Evolutionary conservation across 2,329 filamentous ascomycete species (phyloP), one percentile per base, ranked within the genome.

Genomic region (Stemphylium vesicarium): DNA sequence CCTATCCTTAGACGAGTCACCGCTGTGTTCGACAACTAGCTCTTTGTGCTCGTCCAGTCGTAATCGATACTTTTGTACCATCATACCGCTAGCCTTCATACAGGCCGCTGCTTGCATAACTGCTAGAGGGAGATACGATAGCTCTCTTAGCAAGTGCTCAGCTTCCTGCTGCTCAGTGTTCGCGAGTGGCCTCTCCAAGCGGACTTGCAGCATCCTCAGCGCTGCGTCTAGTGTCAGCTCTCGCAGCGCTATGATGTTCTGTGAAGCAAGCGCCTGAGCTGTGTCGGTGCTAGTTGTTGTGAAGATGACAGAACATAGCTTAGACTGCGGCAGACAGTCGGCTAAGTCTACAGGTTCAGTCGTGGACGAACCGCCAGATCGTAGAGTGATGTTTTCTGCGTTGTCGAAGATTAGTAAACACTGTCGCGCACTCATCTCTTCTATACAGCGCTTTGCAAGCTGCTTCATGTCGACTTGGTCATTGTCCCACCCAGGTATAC

Each of bases 1-100:
- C 2, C 65, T 59, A 49, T 75, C 75, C 4, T 59, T 56, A 26
- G 78, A 76, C 56, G 4, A 74, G 57, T 5, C 63, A 52, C 10
- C 76, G 63, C 12, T 77, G 7, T 78, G 66, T 3, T 62, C 38
- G 20, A 26, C 26, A 22, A 4, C 44, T 3, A 4, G 20, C 4
- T 20, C 20, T 20, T 20, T 4, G 20, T 20, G 20, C 20, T 20
- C 4, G 20, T 20, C 4, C 31, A 65, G 35, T 12, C 49, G 50
- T 50, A 36, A 41, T 52, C 15, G 55, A 24, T 68, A 68, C 10
- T 62, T 13, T 26, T 50, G 38, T 3, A 65, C 16, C 11, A 46
- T 61, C 0, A 62, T 56, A 2, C 22, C 15, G 3, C 37, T 58
- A 22, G 33, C 29, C 18, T 61, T 62, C 1, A 64, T 57, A 46